Base-by-base conservation (phyloP, 2,329 filamentous ascomycete species). In the Reticulascus tulasneorum region DNA sequence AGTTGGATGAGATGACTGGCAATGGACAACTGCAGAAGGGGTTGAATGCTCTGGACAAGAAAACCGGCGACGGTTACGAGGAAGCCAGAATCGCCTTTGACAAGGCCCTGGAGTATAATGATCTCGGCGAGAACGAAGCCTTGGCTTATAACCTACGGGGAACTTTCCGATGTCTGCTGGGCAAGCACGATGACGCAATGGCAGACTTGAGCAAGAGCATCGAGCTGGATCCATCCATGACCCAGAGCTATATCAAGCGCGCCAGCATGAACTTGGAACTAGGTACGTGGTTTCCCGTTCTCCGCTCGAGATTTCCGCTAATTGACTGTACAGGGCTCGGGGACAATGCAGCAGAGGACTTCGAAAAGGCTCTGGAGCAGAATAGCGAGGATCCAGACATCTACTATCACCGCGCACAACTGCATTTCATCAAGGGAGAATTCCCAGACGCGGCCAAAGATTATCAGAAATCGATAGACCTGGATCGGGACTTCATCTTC, bases 381-480 rank as follows among this genome's bases (percentile, higher is more conserved):
- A 90, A 96, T 67, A 75, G 80, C 50, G 76, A 85, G 37, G 93
- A 98, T 55, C 91, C 93, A 7, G 93, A 98, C 56, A 94, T 98
- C 60, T 98, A 90, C 76, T 98, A 98, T 72, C 93, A 98, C 73
- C 90, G 93, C 45, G 93, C 93, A 11, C 93, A 98, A 66, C 80
- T 97, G 16, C 90, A 96, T 70, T 98, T 98, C 69, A 97, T 98
- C 64, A 87, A 95, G 53, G 82, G 84, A 38, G 91, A 97, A 59
- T 94, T 94, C 51, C 80, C 84, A 37, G 87, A 94, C 50, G 93
- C 93, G 5, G 90, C 93, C 42, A 95, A 94, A 70, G 93, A 98
- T 68, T 98, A 98, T 70, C 93, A 98, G 63, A 96, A 94, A 69
- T 97, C 93, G 4, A 98, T 98, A 55, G 93, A 98, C 53, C 77